Conservation (phyloP, 331 rosid genomes). For the Saraca asoca region DNA sequence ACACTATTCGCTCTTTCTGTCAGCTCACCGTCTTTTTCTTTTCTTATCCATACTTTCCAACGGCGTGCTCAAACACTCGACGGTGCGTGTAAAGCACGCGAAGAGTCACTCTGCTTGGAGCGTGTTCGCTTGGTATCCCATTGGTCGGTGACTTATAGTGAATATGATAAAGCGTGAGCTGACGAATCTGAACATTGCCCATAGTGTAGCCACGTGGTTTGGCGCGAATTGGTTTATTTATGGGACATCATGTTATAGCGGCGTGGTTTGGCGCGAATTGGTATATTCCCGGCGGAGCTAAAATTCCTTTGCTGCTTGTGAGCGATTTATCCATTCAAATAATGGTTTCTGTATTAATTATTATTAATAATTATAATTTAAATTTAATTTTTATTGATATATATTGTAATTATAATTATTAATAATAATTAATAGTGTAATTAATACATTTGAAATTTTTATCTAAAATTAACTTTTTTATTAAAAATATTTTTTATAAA, state of each 20-base stretch:
- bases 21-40: neutral
- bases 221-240: neutral
- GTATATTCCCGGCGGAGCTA: too few relatives aligned
- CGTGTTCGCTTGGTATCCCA: neutral
- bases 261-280: slow-evolving; percentile 29
- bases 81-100: slow-evolving; percentile 34
- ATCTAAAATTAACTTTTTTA: too few relatives aligned
- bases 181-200: neutral
- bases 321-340: too few relatives aligned
- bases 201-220: slow-evolving; percentile 29
- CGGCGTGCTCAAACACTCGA: neutral
- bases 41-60: neutral
- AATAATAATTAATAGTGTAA: too few relatives aligned
- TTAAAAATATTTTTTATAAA: too few relatives aligned
- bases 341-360: too few relatives aligned
- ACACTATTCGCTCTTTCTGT: neutral
- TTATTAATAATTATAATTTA: too few relatives aligned
- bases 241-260: neutral
- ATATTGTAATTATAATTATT: too few relatives aligned
- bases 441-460: too few relatives aligned
- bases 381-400: too few relatives aligned
- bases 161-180: neutral
- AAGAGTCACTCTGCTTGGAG: neutral
- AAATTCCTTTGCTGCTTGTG: too few relatives aligned
- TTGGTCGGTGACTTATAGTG: neutral